Conservation (phyloP, 2,329 filamentous ascomycete species). For the Aspergillus arachidicola region DNA sequence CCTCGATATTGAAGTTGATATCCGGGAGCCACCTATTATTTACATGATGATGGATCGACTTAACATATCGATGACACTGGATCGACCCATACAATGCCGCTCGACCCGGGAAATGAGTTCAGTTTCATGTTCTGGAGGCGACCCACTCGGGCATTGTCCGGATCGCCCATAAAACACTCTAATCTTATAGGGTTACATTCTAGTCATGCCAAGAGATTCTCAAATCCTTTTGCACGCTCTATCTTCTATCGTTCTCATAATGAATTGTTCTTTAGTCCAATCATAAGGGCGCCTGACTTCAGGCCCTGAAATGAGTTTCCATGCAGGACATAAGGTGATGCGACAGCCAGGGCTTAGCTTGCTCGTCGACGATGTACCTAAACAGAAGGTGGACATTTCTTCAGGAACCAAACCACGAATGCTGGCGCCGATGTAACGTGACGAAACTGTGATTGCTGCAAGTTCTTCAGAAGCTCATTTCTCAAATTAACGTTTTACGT, state of each 20-base stretch:
- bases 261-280: background rate
- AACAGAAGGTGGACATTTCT: background rate
- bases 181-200: conserved; percentile 1
- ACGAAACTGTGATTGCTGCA: background rate
- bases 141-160: background rate
- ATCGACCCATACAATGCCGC: background rate
- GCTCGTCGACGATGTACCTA: background rate
- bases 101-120: background rate
- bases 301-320: background rate
- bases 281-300: background rate
- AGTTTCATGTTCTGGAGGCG: background rate
- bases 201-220: background rate
- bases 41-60: background rate
- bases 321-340: background rate
- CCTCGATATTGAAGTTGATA: background rate
- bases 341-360: background rate
- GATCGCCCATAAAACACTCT: background rate
- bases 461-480: background rate
- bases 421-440: background rate
- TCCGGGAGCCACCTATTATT: background rate
- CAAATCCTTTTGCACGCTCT: background rate
- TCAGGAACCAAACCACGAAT: background rate
- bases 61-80: background rate
- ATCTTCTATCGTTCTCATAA: background rate
- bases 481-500: background rate